phyloP scores from a whole-genome alignment of 2,329 filamentous ascomycete species.

The Metarhizium anisopliae region DNA sequence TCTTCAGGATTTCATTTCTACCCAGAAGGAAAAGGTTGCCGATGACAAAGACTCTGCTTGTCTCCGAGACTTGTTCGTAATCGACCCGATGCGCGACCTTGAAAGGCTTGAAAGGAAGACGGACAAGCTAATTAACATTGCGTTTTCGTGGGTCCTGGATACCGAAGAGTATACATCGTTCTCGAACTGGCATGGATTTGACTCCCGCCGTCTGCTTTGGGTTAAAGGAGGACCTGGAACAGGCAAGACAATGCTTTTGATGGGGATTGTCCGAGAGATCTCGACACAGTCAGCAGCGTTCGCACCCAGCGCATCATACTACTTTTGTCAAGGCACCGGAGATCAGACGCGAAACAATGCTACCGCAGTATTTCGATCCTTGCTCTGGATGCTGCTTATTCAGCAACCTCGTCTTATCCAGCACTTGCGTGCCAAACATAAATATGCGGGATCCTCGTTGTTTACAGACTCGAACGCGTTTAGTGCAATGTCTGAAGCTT shows the following conservation, averaged over 20 bases:
- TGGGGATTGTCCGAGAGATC: slow-evolving; percentile 19
- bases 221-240: slow-evolving; percentile 26
- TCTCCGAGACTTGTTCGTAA: slow-evolving; percentile 8
- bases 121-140: slow-evolving; percentile 7
- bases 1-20: slow-evolving; percentile 8
- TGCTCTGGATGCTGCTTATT: slow-evolving; percentile 28
- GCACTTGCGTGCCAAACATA: slow-evolving; percentile 27
- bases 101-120: slow-evolving; percentile 9
- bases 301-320: slow-evolving; percentile 16
- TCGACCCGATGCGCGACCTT: slow-evolving; percentile 9
- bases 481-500: slow-evolving; percentile 22
- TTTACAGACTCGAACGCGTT: slow-evolving; percentile 32
- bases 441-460: slow-evolving; percentile 18
- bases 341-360: slow-evolving; percentile 21
- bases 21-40: slow-evolving; percentile 7
- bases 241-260: slow-evolving; percentile 28
- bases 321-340: slow-evolving; percentile 31
- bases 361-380: slow-evolving; percentile 27
- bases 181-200: slow-evolving; percentile 16
- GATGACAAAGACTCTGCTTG: slow-evolving; percentile 10
- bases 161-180: slow-evolving; percentile 13
- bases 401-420: slow-evolving; percentile 20
- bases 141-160: slow-evolving; percentile 9
- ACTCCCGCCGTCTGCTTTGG: slow-evolving; percentile 20
- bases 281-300: slow-evolving; percentile 4